These are phyloP conservation scores for Naganishia albida DNA, from an alignment of 1,284 basidiomycete genomes.

Conservation along the genomic window DNA sequence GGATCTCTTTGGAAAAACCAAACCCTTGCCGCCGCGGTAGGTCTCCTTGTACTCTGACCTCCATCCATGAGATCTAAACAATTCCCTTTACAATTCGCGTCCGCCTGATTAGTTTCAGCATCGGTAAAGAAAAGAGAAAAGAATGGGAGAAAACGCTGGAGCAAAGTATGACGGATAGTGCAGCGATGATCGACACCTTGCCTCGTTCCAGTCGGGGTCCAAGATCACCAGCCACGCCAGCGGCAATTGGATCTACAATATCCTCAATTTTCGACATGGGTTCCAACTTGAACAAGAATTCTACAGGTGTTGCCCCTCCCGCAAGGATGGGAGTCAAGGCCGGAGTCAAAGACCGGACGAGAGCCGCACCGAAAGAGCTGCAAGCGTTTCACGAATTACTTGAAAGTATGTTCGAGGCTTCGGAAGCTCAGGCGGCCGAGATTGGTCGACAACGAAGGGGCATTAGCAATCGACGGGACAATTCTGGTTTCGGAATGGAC, in stretches of 20 bases:
- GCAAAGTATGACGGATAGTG: conserved; percentile 6
- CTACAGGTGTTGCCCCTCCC: neutral
- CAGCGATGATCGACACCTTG: neutral
- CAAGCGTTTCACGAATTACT: conserved; percentile 26
- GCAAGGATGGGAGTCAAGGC: neutral
- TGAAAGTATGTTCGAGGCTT: conserved; percentile 27
- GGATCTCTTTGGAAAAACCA: conserved; percentile 17
- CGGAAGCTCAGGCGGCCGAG: conserved; percentile 14
- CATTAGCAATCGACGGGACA: neutral
- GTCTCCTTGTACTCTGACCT: neutral
- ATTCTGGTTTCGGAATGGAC: neutral
- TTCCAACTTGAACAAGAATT: neutral
- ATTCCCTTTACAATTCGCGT: too few species aligned
- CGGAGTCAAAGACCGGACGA: conserved; percentile 13
- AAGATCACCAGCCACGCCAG: neutral
- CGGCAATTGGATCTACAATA: conserved; percentile 5
- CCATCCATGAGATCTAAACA: too few species aligned
- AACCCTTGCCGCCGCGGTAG: neutral
- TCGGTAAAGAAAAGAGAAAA: neutral
- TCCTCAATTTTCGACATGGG: conserved; percentile 24
- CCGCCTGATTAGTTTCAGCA: neutral
- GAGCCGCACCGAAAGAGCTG: conserved; percentile 20
- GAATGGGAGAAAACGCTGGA: conserved; percentile 11
- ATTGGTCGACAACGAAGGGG: neutral
- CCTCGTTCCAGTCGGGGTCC: neutral